phyloP scores from a whole-genome alignment of 441 rosid species.

The Heliophila coronopifolia region DNA sequence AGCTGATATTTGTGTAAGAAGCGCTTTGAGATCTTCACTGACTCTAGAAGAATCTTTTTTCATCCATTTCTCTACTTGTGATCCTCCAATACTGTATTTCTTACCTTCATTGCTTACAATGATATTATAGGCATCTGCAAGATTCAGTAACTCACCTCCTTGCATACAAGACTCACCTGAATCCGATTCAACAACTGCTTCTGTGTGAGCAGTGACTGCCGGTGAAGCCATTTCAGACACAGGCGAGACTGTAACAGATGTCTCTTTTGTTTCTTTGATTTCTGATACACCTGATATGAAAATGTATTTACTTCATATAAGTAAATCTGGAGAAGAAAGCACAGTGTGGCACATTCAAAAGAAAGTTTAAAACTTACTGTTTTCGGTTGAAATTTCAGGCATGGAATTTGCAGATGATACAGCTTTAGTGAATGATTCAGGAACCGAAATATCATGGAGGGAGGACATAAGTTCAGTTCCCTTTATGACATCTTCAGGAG shows the following conservation, averaged over 20 bases:
- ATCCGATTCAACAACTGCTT: constrained; percentile 16
- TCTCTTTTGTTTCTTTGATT: constrained; percentile 31
- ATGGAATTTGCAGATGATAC: constrained; percentile 19
- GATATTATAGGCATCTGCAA: constrained; percentile 70
- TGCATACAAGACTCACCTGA: no score
- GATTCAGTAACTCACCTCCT: constrained; percentile 51
- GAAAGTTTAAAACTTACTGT: constrained; percentile 38
- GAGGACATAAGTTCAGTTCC: constrained; percentile 8
- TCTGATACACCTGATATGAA: constrained; percentile 32
- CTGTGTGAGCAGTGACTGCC: constrained; percentile 1
- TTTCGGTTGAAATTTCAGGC: constrained; percentile 23
- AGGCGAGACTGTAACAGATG: constrained; percentile 12
- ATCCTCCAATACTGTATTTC: constrained; percentile 44
- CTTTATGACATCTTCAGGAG: constrained; percentile 25
- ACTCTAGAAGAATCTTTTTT: constrained; percentile 66
- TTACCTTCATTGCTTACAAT: constrained; percentile 54
- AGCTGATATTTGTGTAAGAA: constrained; percentile 66
- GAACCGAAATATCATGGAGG: constrained; percentile 13
- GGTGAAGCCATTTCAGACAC: constrained; percentile 19
- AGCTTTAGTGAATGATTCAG: constrained; percentile 10
- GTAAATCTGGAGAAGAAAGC: not conserved
- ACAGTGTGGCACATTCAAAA: not conserved
- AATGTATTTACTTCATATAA: no score
- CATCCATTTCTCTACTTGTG: constrained; percentile 48
- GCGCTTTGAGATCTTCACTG: constrained; percentile 57